phyloP scores from a whole-genome alignment of 2,329 filamentous ascomycete species.

The Trichoderma polysporum region DNA sequence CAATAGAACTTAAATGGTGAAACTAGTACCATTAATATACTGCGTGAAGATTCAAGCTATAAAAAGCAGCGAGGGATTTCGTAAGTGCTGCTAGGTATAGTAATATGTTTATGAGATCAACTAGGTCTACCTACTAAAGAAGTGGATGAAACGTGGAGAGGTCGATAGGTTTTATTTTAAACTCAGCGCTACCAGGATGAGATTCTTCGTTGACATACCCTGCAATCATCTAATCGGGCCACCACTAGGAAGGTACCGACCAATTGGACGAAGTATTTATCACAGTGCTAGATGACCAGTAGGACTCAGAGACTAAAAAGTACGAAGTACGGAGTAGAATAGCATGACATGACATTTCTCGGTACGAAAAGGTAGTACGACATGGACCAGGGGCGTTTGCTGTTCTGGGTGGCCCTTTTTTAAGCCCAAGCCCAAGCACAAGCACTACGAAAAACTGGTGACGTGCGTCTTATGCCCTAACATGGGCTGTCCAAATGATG shows the following conservation, averaged over 20 bases:
- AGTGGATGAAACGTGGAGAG: neutral
- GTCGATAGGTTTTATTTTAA: neutral
- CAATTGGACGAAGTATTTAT: too few relatives aligned
- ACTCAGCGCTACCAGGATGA: too few relatives aligned
- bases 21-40: too few relatives aligned
- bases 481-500: constrained; percentile 5
- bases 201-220: neutral
- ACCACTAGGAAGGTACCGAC: neutral
- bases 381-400: neutral
- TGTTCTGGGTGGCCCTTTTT: neutral
- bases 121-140: neutral
- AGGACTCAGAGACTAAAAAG: neutral
- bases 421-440: neutral
- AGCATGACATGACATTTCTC: neutral
- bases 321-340: neutral
- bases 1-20: too few relatives aligned
- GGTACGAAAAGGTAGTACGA: neutral
- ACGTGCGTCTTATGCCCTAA: constrained; percentile 17
- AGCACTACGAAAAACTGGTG: neutral
- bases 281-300: too few relatives aligned
- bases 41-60: too few relatives aligned
- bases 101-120: too few relatives aligned
- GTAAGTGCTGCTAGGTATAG: too few relatives aligned
- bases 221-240: neutral
- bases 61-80: too few relatives aligned